These are phyloP conservation scores for Chlorencoelia australis DNA, from an alignment of 2,329 filamentous ascomycete species.

Conservation along the genomic window DNA sequence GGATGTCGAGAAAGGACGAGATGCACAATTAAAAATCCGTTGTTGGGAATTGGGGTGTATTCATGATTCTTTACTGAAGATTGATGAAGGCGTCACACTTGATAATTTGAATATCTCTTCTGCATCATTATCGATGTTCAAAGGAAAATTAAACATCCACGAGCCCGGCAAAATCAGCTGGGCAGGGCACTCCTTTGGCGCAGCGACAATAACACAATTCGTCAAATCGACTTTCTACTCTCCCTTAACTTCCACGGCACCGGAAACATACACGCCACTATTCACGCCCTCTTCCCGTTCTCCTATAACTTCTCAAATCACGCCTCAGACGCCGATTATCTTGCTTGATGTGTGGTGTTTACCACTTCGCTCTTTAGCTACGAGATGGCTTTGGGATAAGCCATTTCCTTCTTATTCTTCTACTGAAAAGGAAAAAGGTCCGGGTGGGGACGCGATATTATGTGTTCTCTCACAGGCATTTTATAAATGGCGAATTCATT, in stretches of 20 bases:
- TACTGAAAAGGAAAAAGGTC: no score
- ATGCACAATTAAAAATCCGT: slow-evolving; percentile 63
- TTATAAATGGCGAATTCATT: slow-evolving; percentile 65
- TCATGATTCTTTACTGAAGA: slow-evolving; percentile 55
- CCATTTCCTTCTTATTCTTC: slow-evolving; percentile 58
- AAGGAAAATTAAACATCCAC: slow-evolving; percentile 53
- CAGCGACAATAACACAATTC: slow-evolving; percentile 63
- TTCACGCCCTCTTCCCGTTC: slow-evolving; percentile 48
- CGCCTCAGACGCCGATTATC: slow-evolving; percentile 52
- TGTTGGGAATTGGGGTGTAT: slow-evolving; percentile 69
- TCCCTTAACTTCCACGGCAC: slow-evolving; percentile 30
- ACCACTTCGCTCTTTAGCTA: slow-evolving; percentile 54
- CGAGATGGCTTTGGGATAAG: slow-evolving; percentile 56
- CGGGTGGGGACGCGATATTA: slow-evolving; percentile 50
- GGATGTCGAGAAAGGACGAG: slow-evolving; percentile 56
- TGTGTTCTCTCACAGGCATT: slow-evolving; percentile 69
- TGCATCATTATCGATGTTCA: slow-evolving; percentile 46
- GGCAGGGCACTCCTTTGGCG: slow-evolving; percentile 74
- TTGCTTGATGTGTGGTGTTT: slow-evolving; percentile 77
- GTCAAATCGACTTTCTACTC: slow-evolving; percentile 71
- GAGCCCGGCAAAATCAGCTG: slow-evolving; percentile 65
- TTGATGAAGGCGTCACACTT: slow-evolving; percentile 46
- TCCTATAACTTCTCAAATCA: slow-evolving; percentile 54
- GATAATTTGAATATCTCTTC: slow-evolving; percentile 44
- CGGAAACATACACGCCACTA: slow-evolving; percentile 44